Evolutionary conservation across 768 basidiomycete species (phyloP).

Genomic region (Boletus eberwhitei): DNA sequence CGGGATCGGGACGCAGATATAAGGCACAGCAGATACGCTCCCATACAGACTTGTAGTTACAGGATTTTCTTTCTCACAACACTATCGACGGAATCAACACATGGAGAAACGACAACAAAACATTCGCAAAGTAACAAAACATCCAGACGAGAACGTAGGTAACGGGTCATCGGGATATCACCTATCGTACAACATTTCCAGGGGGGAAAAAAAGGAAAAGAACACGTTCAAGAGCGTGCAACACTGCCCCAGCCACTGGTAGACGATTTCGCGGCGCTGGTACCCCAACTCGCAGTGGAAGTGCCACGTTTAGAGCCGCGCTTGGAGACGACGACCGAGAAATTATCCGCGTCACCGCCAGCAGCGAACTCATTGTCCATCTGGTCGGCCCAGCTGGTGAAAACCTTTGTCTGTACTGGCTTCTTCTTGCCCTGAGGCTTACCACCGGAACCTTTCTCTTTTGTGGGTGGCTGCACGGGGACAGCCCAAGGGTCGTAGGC

Average conservation of each 20-base stretch:
- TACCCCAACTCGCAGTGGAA: slow-evolving; percentile 9
- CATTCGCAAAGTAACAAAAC: not conserved
- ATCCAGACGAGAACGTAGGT: not conserved
- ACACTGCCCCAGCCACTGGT: slow-evolving; percentile 27
- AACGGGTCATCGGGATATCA: not conserved
- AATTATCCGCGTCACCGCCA: not conserved
- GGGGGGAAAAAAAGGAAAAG: not conserved
- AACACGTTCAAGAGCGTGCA: not conserved
- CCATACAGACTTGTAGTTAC: not conserved
- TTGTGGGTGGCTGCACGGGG: too few relatives aligned
- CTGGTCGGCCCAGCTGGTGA: slow-evolving; percentile 29
- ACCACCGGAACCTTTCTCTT: not conserved
- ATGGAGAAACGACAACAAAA: not conserved
- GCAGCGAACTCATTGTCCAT: slow-evolving; percentile 17
- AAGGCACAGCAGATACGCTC: not conserved
- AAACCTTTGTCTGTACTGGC: not conserved
- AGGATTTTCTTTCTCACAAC: not conserved
- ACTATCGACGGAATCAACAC: not conserved
- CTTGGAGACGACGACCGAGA: slow-evolving; percentile 10
- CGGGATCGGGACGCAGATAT: slow-evolving; percentile 28
- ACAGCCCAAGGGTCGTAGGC: slow-evolving; percentile 24
- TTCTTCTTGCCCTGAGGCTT: slow-evolving; percentile 10
- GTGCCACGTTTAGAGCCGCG: slow-evolving; percentile 11
- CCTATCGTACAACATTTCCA: slow-evolving; percentile 4
- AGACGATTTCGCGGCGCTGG: slow-evolving; percentile 14